These are phyloP conservation scores for Leccinellum luteum DNA, from an alignment of 768 basidiomycete species.

Conservation along the genomic window DNA sequence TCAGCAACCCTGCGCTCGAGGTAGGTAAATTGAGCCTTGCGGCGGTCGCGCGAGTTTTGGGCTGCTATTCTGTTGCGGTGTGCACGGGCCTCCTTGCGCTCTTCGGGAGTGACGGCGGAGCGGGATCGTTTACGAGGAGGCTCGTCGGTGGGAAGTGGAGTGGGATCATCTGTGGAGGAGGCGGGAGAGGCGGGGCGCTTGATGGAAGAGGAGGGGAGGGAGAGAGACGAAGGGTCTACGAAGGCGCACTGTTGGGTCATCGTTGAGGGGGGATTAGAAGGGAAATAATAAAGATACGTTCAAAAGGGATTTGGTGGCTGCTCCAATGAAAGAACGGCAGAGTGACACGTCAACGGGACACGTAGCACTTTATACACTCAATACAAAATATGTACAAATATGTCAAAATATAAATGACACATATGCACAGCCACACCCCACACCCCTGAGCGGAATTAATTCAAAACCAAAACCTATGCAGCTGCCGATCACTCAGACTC, in stretches of 20 bases:
- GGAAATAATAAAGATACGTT: slow-evolving; percentile 23
- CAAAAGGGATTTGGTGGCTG: slow-evolving; percentile 21
- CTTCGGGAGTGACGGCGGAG: slow-evolving; percentile 60
- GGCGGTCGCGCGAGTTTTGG: slow-evolving; percentile 87
- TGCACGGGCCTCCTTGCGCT: slow-evolving; percentile 83
- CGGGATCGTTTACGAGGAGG: slow-evolving; percentile 77
- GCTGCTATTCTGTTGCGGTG: slow-evolving; percentile 93
- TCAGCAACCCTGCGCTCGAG: slow-evolving; percentile 68
- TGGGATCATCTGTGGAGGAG: slow-evolving; percentile 15
- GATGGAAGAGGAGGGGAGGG: slow-evolving; percentile 35
- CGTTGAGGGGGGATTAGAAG: neutral
- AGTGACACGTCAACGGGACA: slow-evolving; percentile 28
- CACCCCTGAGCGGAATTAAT: neutral
- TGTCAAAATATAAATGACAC: slow-evolving; percentile 7
- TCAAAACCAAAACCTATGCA: too few species aligned
- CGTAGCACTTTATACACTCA: slow-evolving; percentile 30
- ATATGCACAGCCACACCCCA: neutral
- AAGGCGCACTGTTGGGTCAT: slow-evolving; percentile 30
- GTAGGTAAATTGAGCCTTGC: slow-evolving; percentile 76
- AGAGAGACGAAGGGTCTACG: slow-evolving; percentile 39
- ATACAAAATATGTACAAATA: slow-evolving; percentile 25
- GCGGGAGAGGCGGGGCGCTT: slow-evolving; percentile 30
- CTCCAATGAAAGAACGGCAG: slow-evolving; percentile 11
- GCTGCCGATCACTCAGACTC: neutral
- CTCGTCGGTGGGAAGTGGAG: slow-evolving; percentile 26